Percentiles rank a stretch among this genome's conserved stretches.
phyloP scores from a whole-genome alignment of 2,329 filamentous ascomycete genomes.

The Fusarium oligoseptatum region DNA sequence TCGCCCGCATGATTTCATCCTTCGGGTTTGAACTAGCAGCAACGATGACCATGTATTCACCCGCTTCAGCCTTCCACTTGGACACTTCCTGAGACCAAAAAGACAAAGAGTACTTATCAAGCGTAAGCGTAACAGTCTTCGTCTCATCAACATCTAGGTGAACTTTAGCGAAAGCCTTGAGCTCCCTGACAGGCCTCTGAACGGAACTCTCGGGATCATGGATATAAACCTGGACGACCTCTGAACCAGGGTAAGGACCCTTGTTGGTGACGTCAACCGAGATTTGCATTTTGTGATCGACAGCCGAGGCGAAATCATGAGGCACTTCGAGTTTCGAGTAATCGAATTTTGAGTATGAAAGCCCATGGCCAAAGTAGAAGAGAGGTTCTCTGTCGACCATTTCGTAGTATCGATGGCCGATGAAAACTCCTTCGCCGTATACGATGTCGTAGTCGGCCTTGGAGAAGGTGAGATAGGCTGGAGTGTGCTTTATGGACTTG shows the following conservation, averaged over 20 bases:
- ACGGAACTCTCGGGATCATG: slow-evolving; percentile 27
- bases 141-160: neutral
- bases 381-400: slow-evolving; percentile 58
- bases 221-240: slow-evolving; percentile 36
- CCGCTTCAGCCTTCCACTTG: slow-evolving; percentile 37
- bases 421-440: slow-evolving; percentile 80
- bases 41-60: slow-evolving; percentile 32
- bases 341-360: slow-evolving; percentile 77
- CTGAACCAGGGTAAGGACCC: slow-evolving; percentile 17
- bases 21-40: slow-evolving; percentile 35
- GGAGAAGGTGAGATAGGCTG: slow-evolving; percentile 76
- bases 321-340: slow-evolving; percentile 53
- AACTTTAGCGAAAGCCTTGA: slow-evolving; percentile 32
- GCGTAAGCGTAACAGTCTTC: neutral
- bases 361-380: slow-evolving; percentile 78
- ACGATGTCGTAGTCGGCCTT: slow-evolving; percentile 74
- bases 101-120: slow-evolving; percentile 37
- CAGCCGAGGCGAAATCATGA: neutral
- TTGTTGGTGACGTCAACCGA: slow-evolving; percentile 28
- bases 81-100: slow-evolving; percentile 36
- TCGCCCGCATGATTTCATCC: slow-evolving; percentile 23
- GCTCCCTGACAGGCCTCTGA: slow-evolving; percentile 26
- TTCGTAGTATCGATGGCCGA: slow-evolving; percentile 81
- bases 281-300: slow-evolving; percentile 23
- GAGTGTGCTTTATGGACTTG: slow-evolving; percentile 72